phyloP scores from a whole-genome alignment of 345 rosid species.

The Melastoma malabathricum region DNA sequence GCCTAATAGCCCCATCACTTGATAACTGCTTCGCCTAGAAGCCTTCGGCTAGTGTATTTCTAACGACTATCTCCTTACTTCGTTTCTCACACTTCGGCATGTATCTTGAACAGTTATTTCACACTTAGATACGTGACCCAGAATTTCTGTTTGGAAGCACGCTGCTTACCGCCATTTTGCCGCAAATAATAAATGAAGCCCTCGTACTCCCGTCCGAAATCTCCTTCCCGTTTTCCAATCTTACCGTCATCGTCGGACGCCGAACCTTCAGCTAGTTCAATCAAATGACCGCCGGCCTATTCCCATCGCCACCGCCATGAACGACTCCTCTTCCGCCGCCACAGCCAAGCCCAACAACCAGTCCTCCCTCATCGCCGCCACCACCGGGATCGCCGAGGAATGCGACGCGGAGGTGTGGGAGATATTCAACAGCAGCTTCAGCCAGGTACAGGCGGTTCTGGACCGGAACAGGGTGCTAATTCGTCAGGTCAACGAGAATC shows the following conservation, averaged over 20 bases:
- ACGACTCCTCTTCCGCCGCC: conserved; percentile 3
- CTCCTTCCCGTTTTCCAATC: conserved; percentile 13
- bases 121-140: no score
- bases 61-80: no score
- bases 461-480: conserved; percentile 73
- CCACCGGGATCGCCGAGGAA: conserved; percentile 12
- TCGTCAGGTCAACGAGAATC: conserved; percentile 85
- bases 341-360: conserved; percentile 11
- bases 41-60: no score
- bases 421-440: conserved; percentile 33
- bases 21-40: no score
- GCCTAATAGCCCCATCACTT: no score
- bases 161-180: no score
- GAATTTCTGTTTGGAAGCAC: no score
- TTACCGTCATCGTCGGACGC: not conserved
- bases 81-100: no score
- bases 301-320: conserved; percentile 9
- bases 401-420: conserved; percentile 54
- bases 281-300: conserved; percentile 5
- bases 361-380: conserved; percentile 6
- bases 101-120: no score
- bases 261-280: not conserved
- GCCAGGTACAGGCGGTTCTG: conserved; percentile 59
- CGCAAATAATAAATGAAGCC: not conserved
- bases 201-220: not conserved